Evolutionary conservation across 306 rosid species (phyloP).

Genomic region (Pterocarpus macrocarpus): DNA sequence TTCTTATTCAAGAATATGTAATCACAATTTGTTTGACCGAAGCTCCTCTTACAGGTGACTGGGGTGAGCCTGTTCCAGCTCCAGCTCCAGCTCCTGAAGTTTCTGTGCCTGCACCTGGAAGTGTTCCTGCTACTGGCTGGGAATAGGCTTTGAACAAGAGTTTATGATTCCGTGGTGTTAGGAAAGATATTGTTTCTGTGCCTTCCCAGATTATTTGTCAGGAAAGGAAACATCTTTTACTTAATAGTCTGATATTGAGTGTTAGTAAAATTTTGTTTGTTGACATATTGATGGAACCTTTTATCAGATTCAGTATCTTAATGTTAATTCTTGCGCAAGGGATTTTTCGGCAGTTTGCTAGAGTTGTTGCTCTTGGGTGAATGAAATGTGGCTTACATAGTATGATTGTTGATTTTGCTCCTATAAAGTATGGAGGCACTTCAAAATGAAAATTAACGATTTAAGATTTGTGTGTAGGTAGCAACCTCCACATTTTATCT

Average conservation of each 20-base stretch:
- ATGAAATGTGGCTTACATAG: too few species aligned
- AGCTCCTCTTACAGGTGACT: conserved; percentile 43
- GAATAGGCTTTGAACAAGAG: conserved; percentile 22
- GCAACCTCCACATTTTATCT: too few species aligned
- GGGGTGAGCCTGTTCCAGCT: conserved; percentile 44
- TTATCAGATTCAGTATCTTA: not conserved
- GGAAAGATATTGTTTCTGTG: too few species aligned
- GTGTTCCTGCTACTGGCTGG: conserved; percentile 46
- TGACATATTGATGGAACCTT: conserved; percentile 12
- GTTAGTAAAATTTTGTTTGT: conserved; percentile 8
- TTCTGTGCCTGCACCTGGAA: conserved; percentile 18
- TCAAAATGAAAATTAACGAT: too few species aligned
- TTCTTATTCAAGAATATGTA: not conserved
- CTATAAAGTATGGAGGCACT: too few species aligned
- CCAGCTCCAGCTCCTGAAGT: conserved; percentile 41
- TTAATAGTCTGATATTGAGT: not conserved
- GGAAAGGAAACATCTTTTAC: conserved; percentile 1
- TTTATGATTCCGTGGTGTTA: conserved; percentile 4
- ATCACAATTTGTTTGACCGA: not conserved
- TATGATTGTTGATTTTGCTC: too few species aligned
- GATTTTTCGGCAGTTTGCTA: too few species aligned
- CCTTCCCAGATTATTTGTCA: not conserved
- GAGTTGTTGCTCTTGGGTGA: too few species aligned
- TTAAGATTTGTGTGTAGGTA: too few species aligned
- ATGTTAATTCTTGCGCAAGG: not conserved